Conservation (phyloP, 345 rosid genomes). For the Turritis glabra region DNA sequence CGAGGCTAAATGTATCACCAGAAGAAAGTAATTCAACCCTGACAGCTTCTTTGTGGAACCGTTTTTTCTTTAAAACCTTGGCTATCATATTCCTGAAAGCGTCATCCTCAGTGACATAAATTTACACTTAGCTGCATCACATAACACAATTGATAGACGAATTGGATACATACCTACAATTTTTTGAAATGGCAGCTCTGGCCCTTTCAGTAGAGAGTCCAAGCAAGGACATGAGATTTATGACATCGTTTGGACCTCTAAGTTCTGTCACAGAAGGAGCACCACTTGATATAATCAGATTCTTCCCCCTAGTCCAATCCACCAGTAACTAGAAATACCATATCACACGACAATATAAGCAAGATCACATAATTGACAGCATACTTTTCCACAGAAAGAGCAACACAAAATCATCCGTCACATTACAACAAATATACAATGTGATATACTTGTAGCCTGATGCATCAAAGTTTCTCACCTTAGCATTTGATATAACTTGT, state of each 20-base stretch:
- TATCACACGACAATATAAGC: conserved; percentile 3
- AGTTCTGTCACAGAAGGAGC: conserved; percentile 66
- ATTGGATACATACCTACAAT: conserved; percentile 61
- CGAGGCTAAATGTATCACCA: conserved; percentile 41
- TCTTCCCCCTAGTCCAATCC: conserved; percentile 86
- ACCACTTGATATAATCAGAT: conserved; percentile 75
- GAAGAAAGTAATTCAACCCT: conserved; percentile 58
- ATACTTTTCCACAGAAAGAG: neutral
- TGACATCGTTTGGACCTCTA: conserved; percentile 88
- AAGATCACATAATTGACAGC: neutral
- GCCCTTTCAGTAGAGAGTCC: conserved; percentile 76
- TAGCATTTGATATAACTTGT: conserved; percentile 74
- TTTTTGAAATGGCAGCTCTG: conserved; percentile 72
- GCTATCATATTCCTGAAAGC: conserved; percentile 60
- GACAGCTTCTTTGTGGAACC: conserved; percentile 71
- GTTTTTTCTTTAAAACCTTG: conserved; percentile 65
- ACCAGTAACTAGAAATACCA: conserved; percentile 59
- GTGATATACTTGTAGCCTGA: neutral
- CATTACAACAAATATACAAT: neutral
- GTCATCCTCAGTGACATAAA: neutral
- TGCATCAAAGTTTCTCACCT: conserved; percentile 49
- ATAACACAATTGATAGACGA: conserved; percentile 2
- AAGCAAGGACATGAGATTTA: conserved; percentile 69
- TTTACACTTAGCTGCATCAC: neutral
- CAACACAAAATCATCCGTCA: neutral